phyloP scores from a whole-genome alignment of 257 asterid species.

The Scutellaria galericulata region DNA sequence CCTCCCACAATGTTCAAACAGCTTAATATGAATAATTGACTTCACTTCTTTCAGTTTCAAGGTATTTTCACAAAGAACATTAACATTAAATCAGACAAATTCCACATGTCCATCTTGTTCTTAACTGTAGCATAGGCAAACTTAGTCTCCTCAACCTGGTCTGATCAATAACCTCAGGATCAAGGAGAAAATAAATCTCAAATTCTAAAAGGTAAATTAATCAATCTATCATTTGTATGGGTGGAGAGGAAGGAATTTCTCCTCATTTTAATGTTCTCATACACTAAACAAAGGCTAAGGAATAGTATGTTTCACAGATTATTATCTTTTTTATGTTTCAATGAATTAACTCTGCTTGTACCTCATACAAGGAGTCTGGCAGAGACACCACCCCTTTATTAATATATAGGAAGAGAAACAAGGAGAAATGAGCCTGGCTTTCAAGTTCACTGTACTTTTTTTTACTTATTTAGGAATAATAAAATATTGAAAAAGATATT shows the following conservation, averaged over 20 bases:
- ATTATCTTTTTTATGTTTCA: constrained; percentile 3
- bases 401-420: constrained; percentile 8
- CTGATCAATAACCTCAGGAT: background rate
- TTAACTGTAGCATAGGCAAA: background rate
- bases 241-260: constrained; percentile 7
- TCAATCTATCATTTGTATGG: constrained; percentile 1
- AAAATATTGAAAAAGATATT: background rate
- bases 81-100: background rate
- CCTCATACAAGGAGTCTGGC: background rate
- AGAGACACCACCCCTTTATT: background rate
- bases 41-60: too few species aligned
- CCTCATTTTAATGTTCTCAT: background rate
- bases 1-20: too few species aligned
- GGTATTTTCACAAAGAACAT: too few species aligned
- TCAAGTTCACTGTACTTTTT: constrained; percentile 18
- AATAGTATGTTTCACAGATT: background rate
- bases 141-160: constrained; percentile 23
- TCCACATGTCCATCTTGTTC: background rate
- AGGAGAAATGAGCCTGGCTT: constrained; percentile 9
- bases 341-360: constrained; percentile 9
- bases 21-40: too few species aligned
- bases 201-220: constrained; percentile 14
- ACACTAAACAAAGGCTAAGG: constrained; percentile 4
- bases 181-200: constrained; percentile 16
- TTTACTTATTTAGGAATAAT: constrained; percentile 11